phyloP scores from a whole-genome alignment of 2,329 filamentous ascomycete genomes.

The Aspergillus novoparasiticus region DNA sequence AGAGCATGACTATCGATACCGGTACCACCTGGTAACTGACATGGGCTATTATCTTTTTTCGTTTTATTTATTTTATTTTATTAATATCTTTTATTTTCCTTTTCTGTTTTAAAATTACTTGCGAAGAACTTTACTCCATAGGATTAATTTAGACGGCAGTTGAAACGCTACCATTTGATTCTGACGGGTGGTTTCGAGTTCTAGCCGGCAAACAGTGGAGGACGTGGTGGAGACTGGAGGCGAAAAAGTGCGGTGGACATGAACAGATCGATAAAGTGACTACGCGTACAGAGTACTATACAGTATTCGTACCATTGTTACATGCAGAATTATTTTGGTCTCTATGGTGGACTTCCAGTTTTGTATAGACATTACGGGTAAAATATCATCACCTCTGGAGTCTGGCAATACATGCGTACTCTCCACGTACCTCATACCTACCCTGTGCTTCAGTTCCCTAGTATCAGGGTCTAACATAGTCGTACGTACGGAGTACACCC shows the following conservation, averaged over 20 bases:
- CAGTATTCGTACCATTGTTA: background rate
- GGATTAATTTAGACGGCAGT: slow-evolving; percentile 7
- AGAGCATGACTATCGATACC: background rate
- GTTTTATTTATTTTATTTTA: background rate
- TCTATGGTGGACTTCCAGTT: background rate
- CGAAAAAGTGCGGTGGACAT: slow-evolving; percentile 1
- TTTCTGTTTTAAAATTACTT: background rate
- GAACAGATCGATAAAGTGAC: slow-evolving; percentile 10
- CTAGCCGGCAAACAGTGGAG: slow-evolving; percentile 16
- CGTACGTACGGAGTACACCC: background rate
- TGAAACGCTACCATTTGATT: slow-evolving; percentile 20
- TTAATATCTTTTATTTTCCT: background rate
- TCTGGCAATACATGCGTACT: background rate
- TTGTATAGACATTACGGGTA: background rate
- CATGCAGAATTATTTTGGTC: background rate
- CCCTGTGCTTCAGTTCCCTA: no score
- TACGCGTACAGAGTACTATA: background rate
- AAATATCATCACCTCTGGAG: background rate
- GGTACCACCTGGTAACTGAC: background rate
- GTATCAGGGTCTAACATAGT: background rate
- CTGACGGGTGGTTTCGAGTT: slow-evolving; percentile 22
- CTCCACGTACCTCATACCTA: background rate
- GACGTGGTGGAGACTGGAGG: slow-evolving; percentile 4
- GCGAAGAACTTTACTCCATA: background rate
- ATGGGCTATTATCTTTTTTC: background rate